phyloP scores from a whole-genome alignment of 208 protist genomes.

The Willaertia magna region DNA sequence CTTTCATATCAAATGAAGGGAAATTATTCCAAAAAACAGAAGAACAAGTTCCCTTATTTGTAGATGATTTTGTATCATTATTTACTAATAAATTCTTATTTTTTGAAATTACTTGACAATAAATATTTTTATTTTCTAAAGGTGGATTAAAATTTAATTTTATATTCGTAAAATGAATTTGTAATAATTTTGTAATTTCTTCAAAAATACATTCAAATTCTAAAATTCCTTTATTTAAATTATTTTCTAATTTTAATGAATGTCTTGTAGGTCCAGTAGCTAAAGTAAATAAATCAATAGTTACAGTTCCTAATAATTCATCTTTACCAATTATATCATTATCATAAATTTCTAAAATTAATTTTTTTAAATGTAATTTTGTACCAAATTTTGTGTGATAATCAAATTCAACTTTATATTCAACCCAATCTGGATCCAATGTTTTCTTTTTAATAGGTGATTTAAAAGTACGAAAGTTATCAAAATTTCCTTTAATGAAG shows the following conservation, averaged over 20 bases:
- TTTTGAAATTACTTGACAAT: neutral
- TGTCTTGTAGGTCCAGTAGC: neutral
- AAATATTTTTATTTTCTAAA: neutral
- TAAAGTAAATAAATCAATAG: neutral
- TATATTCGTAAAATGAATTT: neutral
- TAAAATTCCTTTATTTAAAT: neutral
- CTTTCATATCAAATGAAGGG: neutral
- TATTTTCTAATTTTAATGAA: neutral
- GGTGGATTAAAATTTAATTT: neutral
- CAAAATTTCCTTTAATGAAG: neutral
- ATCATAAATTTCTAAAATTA: neutral
- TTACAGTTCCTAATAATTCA: neutral
- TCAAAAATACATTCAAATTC: neutral
- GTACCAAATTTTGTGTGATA: slow-evolving; percentile 4
- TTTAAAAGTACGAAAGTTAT: slow-evolving; percentile 5
- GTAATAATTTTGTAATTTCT: neutral
- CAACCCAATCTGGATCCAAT: neutral
- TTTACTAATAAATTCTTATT: neutral
- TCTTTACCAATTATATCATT: neutral
- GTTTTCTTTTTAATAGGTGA: neutral
- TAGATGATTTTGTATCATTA: too few relatives aligned
- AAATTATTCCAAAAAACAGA: neutral
- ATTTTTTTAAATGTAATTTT: neutral
- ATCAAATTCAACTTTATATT: neutral
- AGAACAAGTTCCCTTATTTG: neutral